Conservation (phyloP, 2,329 filamentous ascomycete species). For the Cordyceps farinosa region DNA sequence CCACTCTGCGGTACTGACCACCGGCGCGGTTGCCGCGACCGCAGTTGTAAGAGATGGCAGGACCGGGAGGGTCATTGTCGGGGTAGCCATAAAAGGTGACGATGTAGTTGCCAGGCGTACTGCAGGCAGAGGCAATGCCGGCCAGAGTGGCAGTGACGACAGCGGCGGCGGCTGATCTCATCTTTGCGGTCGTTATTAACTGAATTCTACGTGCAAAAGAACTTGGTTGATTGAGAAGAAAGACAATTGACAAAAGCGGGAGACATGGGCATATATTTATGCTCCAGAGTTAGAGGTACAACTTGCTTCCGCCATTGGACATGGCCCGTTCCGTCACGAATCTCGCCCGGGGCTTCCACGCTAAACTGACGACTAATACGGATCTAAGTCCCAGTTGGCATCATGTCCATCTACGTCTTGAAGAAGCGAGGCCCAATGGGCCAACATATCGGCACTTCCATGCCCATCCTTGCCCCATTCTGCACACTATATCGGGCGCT, state of each 20-base stretch:
- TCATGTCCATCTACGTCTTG: neutral
- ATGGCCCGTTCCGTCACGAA: neutral
- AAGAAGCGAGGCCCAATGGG: neutral
- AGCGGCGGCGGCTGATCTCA: slow-evolving; percentile 21
- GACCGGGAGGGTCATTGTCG: slow-evolving; percentile 22
- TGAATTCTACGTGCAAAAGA: neutral
- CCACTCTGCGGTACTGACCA: slow-evolving; percentile 6
- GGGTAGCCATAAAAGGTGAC: slow-evolving; percentile 24
- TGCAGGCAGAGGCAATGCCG: slow-evolving; percentile 21
- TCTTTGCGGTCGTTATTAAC: slow-evolving; percentile 9
- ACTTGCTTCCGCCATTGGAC: neutral
- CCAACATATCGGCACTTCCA: neutral
- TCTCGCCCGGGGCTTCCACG: neutral
- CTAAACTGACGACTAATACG: neutral
- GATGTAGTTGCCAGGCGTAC: slow-evolving; percentile 22
- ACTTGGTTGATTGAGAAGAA: neutral
- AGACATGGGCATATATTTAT: slow-evolving; percentile 5
- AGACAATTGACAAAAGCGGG: neutral
- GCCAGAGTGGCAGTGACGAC: slow-evolving; percentile 18
- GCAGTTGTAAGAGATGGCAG: slow-evolving; percentile 22
- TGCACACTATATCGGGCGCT: neutral
- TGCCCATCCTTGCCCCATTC: neutral
- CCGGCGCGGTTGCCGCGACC: slow-evolving; percentile 21
- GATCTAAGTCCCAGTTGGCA: neutral
- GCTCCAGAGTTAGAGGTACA: neutral